Conservation (phyloP, 306 rosid species). For the Heteromeles arbutifolia region DNA sequence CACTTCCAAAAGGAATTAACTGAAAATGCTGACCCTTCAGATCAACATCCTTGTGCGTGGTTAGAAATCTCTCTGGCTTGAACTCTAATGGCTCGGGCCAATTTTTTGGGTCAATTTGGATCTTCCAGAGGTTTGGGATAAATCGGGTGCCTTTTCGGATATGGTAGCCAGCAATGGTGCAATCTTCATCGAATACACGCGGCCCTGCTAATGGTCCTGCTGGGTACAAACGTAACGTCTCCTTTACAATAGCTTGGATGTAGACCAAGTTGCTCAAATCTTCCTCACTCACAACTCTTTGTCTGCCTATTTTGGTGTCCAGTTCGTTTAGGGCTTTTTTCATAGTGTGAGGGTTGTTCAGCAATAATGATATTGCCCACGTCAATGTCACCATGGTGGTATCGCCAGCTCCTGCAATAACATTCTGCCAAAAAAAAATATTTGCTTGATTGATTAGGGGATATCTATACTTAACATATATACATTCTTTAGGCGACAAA, state of each 20-base stretch:
- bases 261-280: slow-evolving; percentile 34
- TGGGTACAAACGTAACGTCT: slow-evolving; percentile 47
- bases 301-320: slow-evolving; percentile 13
- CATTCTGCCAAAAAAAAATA: background rate
- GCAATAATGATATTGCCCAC: slow-evolving; percentile 21
- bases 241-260: slow-evolving; percentile 43
- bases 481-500: too few species aligned
- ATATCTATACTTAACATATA: too few species aligned
- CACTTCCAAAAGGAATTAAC: slow-evolving; percentile 43
- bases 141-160: slow-evolving; percentile 2
- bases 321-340: slow-evolving; percentile 20
- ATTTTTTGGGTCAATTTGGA: slow-evolving; percentile 6
- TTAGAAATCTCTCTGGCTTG: slow-evolving; percentile 7
- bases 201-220: slow-evolving; percentile 26
- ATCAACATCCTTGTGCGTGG: slow-evolving; percentile 32
- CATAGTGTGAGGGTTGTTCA: slow-evolving; percentile 10
- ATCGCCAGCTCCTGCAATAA: slow-evolving; percentile 21
- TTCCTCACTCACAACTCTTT: background rate
- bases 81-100: slow-evolving; percentile 14
- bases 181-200: slow-evolving; percentile 35
- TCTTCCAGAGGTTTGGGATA: slow-evolving; percentile 10
- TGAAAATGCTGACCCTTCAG: slow-evolving; percentile 35
- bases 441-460: background rate
- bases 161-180: slow-evolving; percentile 36
- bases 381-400: slow-evolving; percentile 17